A percentile compares a stretch with the other conserved stretches of the same genome.
Evolutionary conservation across 2,329 filamentous ascomycete species (phyloP).

Genomic region (Metarhizium rileyi): DNA sequence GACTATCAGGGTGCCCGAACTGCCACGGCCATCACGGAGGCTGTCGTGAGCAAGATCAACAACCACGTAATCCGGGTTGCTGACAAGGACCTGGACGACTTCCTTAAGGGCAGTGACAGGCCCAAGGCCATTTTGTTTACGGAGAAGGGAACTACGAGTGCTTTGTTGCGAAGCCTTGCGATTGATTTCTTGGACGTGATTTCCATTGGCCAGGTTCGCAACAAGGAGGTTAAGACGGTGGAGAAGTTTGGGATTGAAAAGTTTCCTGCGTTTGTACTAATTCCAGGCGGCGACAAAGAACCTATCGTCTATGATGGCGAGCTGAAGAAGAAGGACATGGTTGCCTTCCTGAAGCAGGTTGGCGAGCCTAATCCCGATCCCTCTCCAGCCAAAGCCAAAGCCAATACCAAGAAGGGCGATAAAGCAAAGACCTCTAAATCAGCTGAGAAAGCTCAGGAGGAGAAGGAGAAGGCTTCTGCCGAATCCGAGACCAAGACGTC

Average conservation of each 20-base stretch:
- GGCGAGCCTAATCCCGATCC: constrained; percentile 73
- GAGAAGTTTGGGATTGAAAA: constrained; percentile 65
- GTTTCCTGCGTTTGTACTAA: constrained; percentile 71
- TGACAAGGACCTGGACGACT: constrained; percentile 69
- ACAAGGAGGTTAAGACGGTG: constrained; percentile 65
- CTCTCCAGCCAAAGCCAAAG: constrained; percentile 29
- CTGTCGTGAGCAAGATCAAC: constrained; percentile 77
- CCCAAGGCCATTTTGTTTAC: constrained; percentile 89
- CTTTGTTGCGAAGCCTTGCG: constrained; percentile 72
- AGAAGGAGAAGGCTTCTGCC: constrained; percentile 25
- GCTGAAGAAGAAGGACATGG: constrained; percentile 72
- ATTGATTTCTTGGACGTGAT: constrained; percentile 83
- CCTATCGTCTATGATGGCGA: constrained; percentile 70
- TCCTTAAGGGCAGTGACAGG: constrained; percentile 60
- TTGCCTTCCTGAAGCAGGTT: constrained; percentile 72
- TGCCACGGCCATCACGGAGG: constrained; percentile 80
- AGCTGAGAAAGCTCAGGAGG: constrained; percentile 30
- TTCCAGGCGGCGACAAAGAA: constrained; percentile 62
- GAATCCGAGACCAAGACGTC: constrained; percentile 18
- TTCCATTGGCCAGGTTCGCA: constrained; percentile 69
- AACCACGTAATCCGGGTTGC: constrained; percentile 79
- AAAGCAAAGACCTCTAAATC: constrained; percentile 10
- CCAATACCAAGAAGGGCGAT: constrained; percentile 25
- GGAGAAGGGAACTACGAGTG: constrained; percentile 81
- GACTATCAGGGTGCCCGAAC: constrained; percentile 80